phyloP scores from a whole-genome alignment of 305 asterid genomes.

The Fraxinus velutina region DNA sequence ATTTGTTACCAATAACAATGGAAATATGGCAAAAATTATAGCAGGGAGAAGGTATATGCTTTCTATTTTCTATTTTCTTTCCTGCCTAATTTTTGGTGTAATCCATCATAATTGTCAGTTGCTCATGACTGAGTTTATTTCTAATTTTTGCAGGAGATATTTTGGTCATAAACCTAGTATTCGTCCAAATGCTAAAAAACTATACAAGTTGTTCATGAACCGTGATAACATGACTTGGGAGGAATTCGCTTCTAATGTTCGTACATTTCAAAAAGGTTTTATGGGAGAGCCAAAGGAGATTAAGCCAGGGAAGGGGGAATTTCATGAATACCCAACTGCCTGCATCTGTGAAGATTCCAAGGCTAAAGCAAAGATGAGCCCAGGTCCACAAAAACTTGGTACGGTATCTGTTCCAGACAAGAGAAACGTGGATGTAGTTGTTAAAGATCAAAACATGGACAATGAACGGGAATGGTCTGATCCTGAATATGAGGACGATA shows the following conservation, averaged over 20 bases:
- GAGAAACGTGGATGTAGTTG: slow-evolving; percentile 30
- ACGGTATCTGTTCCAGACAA: slow-evolving; percentile 29
- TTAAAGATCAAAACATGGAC: slow-evolving; percentile 39
- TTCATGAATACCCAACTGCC: slow-evolving; percentile 83
- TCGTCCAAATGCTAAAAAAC: slow-evolving; percentile 86
- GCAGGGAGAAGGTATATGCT: slow-evolving; percentile 80
- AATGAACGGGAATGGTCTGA: slow-evolving; percentile 73
- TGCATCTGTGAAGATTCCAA: slow-evolving; percentile 79
- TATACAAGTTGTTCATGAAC: slow-evolving; percentile 54
- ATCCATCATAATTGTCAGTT: not conserved
- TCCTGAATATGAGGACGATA: slow-evolving; percentile 74
- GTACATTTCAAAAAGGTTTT: slow-evolving; percentile 65
- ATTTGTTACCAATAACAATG: slow-evolving; percentile 91
- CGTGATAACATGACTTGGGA: slow-evolving; percentile 73
- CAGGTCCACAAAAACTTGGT: slow-evolving; percentile 30
- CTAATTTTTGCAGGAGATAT: slow-evolving; percentile 69
- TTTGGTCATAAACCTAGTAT: slow-evolving; percentile 96
- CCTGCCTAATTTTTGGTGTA: not conserved
- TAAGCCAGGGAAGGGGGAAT: slow-evolving; percentile 86
- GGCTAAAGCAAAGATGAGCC: slow-evolving; percentile 36
- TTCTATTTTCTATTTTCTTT: slow-evolving; percentile 4
- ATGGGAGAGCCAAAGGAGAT: slow-evolving; percentile 92
- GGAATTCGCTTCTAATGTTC: slow-evolving; percentile 54
- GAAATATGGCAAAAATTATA: slow-evolving; percentile 94
- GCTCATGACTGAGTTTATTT: slow-evolving; percentile 11